phyloP scores from a whole-genome alignment of 176 grass and related monocot species.

The Dendrocalamus sinicus region DNA sequence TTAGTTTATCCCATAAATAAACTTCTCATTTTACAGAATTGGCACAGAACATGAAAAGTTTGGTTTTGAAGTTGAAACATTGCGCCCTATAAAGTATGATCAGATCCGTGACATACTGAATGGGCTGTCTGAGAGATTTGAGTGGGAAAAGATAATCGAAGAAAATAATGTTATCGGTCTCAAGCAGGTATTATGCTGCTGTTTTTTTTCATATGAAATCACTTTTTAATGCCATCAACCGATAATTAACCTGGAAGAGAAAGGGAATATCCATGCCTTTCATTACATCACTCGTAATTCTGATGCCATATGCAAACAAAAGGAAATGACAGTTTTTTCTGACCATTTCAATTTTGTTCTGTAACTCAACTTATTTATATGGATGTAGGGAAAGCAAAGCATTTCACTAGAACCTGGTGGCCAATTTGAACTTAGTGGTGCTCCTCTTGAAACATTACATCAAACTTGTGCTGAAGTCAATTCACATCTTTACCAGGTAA shows the following conservation, averaged over 20 bases:
- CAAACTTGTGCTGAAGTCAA: slow-evolving; percentile 99
- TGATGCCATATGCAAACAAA: neutral
- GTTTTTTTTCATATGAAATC: neutral
- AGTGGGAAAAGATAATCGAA: slow-evolving; percentile 96
- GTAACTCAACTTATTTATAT: slow-evolving; percentile 9
- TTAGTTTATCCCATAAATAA: neutral
- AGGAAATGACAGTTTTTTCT: neutral
- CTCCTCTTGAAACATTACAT: slow-evolving; percentile 90
- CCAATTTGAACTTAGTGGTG: slow-evolving; percentile 97
- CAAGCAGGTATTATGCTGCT: slow-evolving; percentile 66
- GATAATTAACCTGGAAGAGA: neutral
- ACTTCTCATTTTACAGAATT: slow-evolving; percentile 65
- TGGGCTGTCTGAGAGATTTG: slow-evolving; percentile 85
- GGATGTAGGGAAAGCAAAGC: slow-evolving; percentile 79
- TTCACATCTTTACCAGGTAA: slow-evolving; percentile 99
- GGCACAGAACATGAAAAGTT: slow-evolving; percentile 98
- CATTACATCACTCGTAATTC: neutral
- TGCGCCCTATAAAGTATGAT: slow-evolving; percentile 88
- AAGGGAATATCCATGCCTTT: neutral
- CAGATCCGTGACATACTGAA: slow-evolving; percentile 88
- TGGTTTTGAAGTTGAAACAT: slow-evolving; percentile 85
- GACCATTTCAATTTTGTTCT: neutral
- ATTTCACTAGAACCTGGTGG: slow-evolving; percentile 94
- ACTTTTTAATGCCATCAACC: neutral
- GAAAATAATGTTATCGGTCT: slow-evolving; percentile 81